Percentiles rank a stretch among this genome's conserved stretches.
These are phyloP conservation scores for Phaeodactylum tricornutum DNA, from an alignment of 108 stramenopile genomes.

Conservation along the genomic window DNA sequence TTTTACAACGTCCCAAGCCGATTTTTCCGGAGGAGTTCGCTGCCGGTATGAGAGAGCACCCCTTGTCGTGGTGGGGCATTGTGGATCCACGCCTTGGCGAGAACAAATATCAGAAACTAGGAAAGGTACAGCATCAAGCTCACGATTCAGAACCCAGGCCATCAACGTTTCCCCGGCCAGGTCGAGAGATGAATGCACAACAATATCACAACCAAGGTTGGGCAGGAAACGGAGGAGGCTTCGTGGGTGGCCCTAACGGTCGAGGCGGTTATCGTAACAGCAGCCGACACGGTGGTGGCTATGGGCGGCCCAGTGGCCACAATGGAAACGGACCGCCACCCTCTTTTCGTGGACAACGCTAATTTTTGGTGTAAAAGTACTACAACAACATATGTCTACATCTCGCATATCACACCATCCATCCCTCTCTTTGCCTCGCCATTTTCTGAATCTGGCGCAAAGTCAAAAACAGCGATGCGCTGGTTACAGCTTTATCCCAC, in stretches of 20 bases:
- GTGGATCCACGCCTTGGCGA: conserved; percentile 29
- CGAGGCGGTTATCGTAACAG: neutral
- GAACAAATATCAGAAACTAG: conserved; percentile 2
- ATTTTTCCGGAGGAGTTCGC: conserved; percentile 60
- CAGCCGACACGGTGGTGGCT: neutral
- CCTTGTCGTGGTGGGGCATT: conserved; percentile 59
- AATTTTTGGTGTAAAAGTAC: neutral
- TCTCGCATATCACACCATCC: neutral
- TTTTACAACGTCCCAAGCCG: conserved; percentile 30
- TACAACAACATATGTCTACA: neutral
- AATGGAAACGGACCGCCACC: neutral
- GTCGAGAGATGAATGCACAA: neutral
- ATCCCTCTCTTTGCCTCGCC: neutral
- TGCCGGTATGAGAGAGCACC: conserved; percentile 22
- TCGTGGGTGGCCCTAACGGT: neutral
- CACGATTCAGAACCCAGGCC: too few relatives aligned
- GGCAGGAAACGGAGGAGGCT: neutral
- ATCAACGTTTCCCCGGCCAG: neutral
- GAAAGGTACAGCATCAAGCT: too few relatives aligned
- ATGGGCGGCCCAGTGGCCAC: neutral
- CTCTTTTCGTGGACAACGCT: neutral
- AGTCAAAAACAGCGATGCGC: neutral
- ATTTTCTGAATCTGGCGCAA: neutral
- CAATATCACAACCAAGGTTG: neutral
- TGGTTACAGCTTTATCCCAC: neutral